A percentile compares a stretch with the other conserved stretches of the same genome.
These are phyloP conservation scores for Diatrype stigma DNA, from an alignment of 2,329 filamentous ascomycete genomes.

Conservation along the genomic window DNA sequence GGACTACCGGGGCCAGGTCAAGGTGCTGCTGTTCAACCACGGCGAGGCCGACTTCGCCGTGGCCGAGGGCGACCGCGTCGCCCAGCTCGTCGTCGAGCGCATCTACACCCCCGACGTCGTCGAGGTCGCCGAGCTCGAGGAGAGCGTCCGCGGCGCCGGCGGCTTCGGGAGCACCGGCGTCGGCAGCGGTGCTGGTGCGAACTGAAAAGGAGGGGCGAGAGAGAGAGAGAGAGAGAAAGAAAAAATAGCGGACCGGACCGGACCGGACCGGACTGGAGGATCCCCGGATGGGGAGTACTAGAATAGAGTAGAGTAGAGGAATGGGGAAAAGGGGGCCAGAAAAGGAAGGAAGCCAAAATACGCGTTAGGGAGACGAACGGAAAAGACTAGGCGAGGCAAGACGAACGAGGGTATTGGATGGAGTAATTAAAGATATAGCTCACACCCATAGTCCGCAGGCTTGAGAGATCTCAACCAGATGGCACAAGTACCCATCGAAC, in stretches of 20 bases:
- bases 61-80: slow-evolving; percentile 82
- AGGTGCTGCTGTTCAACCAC: slow-evolving; percentile 93
- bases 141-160: slow-evolving; percentile 84
- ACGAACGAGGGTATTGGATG: no score
- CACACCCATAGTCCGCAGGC: no score
- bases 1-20: slow-evolving; percentile 91
- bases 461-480: no score
- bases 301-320: no score
- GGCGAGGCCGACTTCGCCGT: slow-evolving; percentile 76
- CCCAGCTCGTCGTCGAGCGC: slow-evolving; percentile 89
- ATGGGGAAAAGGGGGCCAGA: no score
- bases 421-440: no score
- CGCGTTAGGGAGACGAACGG: no score
- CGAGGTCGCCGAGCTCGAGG: slow-evolving; percentile 84
- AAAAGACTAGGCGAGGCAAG: no score
- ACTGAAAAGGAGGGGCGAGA: neutral
- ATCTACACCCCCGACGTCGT: slow-evolving; percentile 90
- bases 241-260: neutral
- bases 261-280: neutral
- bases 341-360: neutral
- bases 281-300: no score
- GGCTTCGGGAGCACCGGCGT: slow-evolving; percentile 81
- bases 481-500: no score
- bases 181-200: neutral
- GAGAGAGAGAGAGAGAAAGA: neutral